phyloP scores from a whole-genome alignment of 2,329 filamentous ascomycete species.

The Thermoascus crustaceus region DNA sequence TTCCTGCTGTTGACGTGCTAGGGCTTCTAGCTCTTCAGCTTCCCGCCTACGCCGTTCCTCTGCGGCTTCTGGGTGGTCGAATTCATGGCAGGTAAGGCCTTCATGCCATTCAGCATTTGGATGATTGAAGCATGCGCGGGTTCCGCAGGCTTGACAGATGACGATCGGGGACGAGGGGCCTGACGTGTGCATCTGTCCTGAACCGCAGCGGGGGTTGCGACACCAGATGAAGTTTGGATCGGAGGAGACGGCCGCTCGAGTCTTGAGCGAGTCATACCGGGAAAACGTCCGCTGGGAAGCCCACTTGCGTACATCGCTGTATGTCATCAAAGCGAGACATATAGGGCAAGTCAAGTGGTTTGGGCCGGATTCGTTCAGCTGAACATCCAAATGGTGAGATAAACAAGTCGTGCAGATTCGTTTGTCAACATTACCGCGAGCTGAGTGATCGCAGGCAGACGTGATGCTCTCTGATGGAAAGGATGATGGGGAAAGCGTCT shows the following conservation, averaged over 20 bases:
- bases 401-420: neutral
- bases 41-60: neutral
- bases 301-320: neutral
- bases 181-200: neutral
- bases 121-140: slow-evolving; percentile 1
- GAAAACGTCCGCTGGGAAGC: neutral
- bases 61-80: neutral
- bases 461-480: neutral
- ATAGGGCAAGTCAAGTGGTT: neutral
- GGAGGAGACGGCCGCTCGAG: neutral
- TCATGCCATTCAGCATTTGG: neutral
- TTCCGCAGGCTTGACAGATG: neutral
- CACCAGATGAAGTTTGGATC: slow-evolving; percentile 1
- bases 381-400: neutral
- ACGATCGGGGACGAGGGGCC: neutral
- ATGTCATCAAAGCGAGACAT: neutral
- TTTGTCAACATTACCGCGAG: neutral
- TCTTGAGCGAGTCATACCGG: neutral
- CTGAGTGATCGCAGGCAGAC: neutral
- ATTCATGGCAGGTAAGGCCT: neutral
- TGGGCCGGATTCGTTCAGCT: neutral
- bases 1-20: neutral
- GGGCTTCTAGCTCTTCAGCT: neutral
- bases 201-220: neutral
- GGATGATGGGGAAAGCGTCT: neutral